phyloP scores from a whole-genome alignment of 2,329 filamentous ascomycete species.

The Botrytis pseudocinerea region DNA sequence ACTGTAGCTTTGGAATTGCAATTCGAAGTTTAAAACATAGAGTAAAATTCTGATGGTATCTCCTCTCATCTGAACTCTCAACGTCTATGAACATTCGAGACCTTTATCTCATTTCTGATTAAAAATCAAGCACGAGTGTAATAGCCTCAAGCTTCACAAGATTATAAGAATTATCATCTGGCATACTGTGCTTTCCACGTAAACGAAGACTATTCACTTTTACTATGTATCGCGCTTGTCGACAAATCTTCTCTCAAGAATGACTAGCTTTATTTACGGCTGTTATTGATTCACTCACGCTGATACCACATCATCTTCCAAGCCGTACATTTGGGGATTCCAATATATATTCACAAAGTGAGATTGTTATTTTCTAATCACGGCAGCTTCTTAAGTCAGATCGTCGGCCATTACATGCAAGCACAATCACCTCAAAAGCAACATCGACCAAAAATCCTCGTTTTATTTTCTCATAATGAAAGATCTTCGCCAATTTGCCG shows the following conservation, averaged over 20 bases:
- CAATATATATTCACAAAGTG: neutral
- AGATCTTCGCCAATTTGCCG: neutral
- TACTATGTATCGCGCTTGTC: neutral
- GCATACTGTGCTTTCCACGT: neutral
- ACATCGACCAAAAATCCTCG: neutral
- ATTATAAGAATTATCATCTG: neutral
- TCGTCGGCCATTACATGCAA: neutral
- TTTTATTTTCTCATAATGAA: neutral
- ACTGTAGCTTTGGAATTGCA: neutral
- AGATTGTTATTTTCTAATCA: too few relatives aligned
- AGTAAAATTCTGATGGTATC: rapidly evolving
- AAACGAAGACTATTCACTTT: neutral
- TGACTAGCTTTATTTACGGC: neutral
- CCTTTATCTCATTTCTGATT: rapidly evolving
- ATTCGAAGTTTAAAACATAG: neutral
- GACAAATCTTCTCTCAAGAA: neutral
- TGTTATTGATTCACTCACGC: neutral
- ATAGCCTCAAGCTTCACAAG: neutral
- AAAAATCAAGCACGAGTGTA: rapidly evolving
- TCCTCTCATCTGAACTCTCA: neutral
- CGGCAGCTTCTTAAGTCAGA: neutral
- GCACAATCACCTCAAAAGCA: neutral
- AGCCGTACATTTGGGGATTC: neutral
- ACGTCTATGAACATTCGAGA: too few relatives aligned
- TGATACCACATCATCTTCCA: neutral